phyloP scores from a whole-genome alignment of 2,329 filamentous ascomycete genomes.

The Tolypocladium amazonense region DNA sequence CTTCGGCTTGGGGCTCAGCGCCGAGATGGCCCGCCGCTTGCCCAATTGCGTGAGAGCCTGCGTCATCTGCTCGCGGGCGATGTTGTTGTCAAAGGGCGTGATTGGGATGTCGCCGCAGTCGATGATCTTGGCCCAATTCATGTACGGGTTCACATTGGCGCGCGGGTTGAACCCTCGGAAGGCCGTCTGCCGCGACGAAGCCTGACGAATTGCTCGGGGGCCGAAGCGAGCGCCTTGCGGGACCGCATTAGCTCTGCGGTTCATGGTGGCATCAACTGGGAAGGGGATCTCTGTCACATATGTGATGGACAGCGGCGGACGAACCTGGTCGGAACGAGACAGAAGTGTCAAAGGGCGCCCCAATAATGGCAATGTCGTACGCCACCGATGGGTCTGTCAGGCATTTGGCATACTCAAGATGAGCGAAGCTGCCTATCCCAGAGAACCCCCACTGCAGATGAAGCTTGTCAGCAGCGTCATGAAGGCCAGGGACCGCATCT shows the following conservation, averaged over 20 bases:
- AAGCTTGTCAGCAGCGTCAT: background rate
- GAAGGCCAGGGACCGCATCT: background rate
- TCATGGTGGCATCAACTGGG: background rate
- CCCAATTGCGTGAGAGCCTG: constrained; percentile 65
- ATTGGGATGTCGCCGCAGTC: constrained; percentile 90
- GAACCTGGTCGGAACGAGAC: constrained; percentile 57
- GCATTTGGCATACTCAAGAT: constrained; percentile 58
- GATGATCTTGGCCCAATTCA: constrained; percentile 68
- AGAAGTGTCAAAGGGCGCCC: constrained; percentile 65
- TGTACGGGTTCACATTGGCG: constrained; percentile 73
- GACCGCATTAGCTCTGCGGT: background rate
- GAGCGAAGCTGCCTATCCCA: constrained; percentile 67
- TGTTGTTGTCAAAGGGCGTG: constrained; percentile 73
- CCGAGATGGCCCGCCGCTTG: constrained; percentile 23
- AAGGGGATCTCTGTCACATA: background rate
- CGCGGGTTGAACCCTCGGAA: constrained; percentile 73
- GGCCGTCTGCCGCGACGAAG: constrained; percentile 68
- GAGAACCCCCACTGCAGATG: constrained; percentile 40
- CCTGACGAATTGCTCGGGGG: constrained; percentile 75
- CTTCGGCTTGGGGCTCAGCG: constrained; percentile 32
- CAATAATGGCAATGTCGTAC: constrained; percentile 64
- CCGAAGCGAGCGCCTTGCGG: constrained; percentile 64
- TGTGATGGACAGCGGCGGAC: background rate
- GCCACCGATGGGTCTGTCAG: constrained; percentile 51
- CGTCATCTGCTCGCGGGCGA: constrained; percentile 77